These are phyloP conservation scores for Linnemannia zychae DNA, from an alignment of 192 early-diverging fungal species.

Conservation along the genomic window DNA sequence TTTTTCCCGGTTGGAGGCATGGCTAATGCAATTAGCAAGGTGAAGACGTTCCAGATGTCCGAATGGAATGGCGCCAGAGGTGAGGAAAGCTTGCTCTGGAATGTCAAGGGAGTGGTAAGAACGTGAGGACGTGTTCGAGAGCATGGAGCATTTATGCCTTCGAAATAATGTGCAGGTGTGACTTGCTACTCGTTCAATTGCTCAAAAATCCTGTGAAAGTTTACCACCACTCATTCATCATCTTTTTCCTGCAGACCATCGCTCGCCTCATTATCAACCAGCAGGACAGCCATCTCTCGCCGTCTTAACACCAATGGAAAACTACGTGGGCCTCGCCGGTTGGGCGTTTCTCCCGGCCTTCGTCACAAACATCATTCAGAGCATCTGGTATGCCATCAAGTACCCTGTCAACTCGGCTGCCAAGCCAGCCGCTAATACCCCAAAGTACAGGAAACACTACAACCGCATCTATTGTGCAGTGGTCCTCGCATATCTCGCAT, in stretches of 20 bases:
- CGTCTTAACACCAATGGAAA: conserved; percentile 20
- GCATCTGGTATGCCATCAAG: conserved; percentile 53
- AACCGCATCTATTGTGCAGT: conserved; percentile 60
- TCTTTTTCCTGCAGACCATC: not conserved
- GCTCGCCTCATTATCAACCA: not conserved
- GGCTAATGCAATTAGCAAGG: not conserved
- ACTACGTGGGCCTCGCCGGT: conserved; percentile 43
- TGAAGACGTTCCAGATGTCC: not conserved
- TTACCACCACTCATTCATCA: not conserved
- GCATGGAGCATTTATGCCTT: not conserved
- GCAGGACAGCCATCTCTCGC: not conserved
- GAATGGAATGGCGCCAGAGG: not conserved
- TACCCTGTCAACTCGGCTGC: conserved; percentile 53
- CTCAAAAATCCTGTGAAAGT: not conserved
- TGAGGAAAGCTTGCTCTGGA: not conserved
- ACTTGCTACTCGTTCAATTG: not conserved
- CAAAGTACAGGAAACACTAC: conserved; percentile 53
- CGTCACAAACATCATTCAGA: conserved; percentile 55
- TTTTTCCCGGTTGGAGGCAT: conserved; percentile 28
- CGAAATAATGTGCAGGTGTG: not conserved
- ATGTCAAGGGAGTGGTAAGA: not conserved
- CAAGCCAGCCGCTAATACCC: conserved; percentile 53
- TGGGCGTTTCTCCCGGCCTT: conserved; percentile 58
- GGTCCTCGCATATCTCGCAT: conserved; percentile 56
- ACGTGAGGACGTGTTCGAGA: not conserved